These are phyloP conservation scores for Pisolithus marmoratus DNA, from an alignment of 768 basidiomycete genomes.

Conservation along the genomic window DNA sequence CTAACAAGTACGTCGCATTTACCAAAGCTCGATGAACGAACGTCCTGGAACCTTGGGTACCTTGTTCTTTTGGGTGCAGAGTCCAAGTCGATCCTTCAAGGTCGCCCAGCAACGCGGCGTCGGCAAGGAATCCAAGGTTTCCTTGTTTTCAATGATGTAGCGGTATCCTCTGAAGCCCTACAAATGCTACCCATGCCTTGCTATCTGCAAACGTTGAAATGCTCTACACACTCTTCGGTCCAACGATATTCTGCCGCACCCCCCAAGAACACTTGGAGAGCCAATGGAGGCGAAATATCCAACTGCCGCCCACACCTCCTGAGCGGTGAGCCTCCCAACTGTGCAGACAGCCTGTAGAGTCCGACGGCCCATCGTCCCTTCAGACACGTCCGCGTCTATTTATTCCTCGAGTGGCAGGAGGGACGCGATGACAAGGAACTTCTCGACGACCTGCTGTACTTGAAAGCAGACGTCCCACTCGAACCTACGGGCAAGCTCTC, in stretches of 20 bases:
- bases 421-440: constrained; percentile 26
- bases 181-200: too few relatives aligned
- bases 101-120: too few relatives aligned
- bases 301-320: not conserved
- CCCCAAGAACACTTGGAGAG: constrained; percentile 8
- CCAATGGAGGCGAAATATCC: not conserved
- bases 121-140: too few relatives aligned
- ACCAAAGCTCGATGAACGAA: too few relatives aligned
- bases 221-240: constrained; percentile 1
- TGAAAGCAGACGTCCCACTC: constrained; percentile 22
- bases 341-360: not conserved
- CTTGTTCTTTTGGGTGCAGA: too few relatives aligned
- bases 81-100: too few relatives aligned
- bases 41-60: too few relatives aligned
- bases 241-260: constrained; percentile 7
- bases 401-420: constrained; percentile 24
- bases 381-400: constrained; percentile 28
- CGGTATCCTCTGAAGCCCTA: too few relatives aligned
- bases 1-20: too few relatives aligned
- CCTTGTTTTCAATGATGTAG: too few relatives aligned
- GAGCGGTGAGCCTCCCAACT: constrained; percentile 1
- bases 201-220: not conserved
- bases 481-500: constrained; percentile 17
- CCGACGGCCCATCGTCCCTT: not conserved
- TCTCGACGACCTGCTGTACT: constrained; percentile 19